Conservation (phyloP, 2,329 filamentous ascomycete genomes). For the Claviceps pazoutovae region DNA sequence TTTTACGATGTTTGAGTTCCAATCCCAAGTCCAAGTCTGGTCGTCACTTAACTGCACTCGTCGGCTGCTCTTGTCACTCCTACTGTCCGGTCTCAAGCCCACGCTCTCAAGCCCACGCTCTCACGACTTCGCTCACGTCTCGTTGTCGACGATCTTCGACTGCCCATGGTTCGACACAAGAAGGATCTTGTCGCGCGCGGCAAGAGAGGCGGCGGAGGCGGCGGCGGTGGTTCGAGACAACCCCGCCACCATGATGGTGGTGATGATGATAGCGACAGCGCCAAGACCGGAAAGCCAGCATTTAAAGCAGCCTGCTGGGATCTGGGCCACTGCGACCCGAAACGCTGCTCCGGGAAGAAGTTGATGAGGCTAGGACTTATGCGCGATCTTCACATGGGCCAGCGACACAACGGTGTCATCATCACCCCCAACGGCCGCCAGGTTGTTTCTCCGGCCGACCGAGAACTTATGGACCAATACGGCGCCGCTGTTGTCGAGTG, state of each 20-base stretch:
- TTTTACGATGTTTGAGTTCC: not conserved
- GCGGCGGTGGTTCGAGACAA: slow-evolving; percentile 29
- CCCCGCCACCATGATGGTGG: slow-evolving; percentile 32
- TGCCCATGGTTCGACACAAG: slow-evolving; percentile 97
- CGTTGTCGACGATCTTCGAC: slow-evolving; percentile 24
- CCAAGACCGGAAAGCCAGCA: slow-evolving; percentile 26
- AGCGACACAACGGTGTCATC: slow-evolving; percentile 83
- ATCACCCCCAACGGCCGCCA: slow-evolving; percentile 90
- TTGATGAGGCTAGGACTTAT: slow-evolving; percentile 87
- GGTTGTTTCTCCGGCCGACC: slow-evolving; percentile 71
- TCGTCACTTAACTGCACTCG: not conserved
- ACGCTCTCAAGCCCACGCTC: not conserved
- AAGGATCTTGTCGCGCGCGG: slow-evolving; percentile 67
- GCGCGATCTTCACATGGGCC: slow-evolving; percentile 81
- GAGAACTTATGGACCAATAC: slow-evolving; percentile 66
- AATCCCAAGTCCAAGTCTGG: not conserved
- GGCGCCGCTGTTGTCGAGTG: slow-evolving; percentile 95
- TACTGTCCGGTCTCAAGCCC: not conserved
- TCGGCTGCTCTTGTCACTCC: not conserved
- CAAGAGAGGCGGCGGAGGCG: slow-evolving; percentile 48
- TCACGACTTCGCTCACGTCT: not conserved
- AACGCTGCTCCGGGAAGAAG: slow-evolving; percentile 89
- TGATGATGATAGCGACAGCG: slow-evolving; percentile 17
- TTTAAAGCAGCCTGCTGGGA: slow-evolving; percentile 98
- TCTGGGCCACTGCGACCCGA: slow-evolving; percentile 91